Evolutionary conservation across 768 basidiomycete genomes (phyloP).

Genomic region (Naganishia kalamii): DNA sequence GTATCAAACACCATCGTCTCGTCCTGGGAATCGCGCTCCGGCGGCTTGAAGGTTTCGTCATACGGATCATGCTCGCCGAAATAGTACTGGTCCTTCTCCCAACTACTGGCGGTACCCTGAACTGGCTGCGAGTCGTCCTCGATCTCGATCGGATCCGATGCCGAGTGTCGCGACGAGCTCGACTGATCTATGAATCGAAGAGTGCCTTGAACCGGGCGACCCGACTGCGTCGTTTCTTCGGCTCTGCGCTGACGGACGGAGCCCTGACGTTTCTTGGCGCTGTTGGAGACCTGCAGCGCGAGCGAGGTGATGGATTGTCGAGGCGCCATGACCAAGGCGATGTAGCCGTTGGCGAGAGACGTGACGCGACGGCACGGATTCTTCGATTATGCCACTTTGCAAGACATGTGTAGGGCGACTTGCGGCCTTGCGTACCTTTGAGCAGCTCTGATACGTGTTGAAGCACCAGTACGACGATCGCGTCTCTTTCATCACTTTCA

Average conservation of each 20-base stretch:
- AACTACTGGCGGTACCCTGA: background rate
- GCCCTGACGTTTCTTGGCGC: background rate
- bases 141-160: background rate
- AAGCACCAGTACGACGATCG: no score
- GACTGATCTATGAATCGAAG: background rate
- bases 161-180: background rate
- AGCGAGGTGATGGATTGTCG: conserved; percentile 2
- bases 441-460: no score
- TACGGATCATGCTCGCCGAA: background rate
- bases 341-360: background rate
- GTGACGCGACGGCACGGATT: no score
- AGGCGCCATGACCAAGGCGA: background rate
- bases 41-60: conserved; percentile 2
- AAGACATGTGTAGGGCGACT: no score
- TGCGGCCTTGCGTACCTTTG: no score
- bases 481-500: no score
- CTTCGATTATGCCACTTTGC: no score
- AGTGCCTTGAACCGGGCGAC: background rate
- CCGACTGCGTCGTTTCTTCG: background rate
- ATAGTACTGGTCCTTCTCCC: background rate
- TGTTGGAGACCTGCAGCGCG: background rate
- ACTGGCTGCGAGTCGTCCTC: background rate
- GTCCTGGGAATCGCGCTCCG: background rate
- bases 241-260: background rate
- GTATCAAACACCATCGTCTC: background rate